These are phyloP conservation scores for Exidia glandulosa DNA, from an alignment of 768 basidiomycete genomes.

Conservation along the genomic window DNA sequence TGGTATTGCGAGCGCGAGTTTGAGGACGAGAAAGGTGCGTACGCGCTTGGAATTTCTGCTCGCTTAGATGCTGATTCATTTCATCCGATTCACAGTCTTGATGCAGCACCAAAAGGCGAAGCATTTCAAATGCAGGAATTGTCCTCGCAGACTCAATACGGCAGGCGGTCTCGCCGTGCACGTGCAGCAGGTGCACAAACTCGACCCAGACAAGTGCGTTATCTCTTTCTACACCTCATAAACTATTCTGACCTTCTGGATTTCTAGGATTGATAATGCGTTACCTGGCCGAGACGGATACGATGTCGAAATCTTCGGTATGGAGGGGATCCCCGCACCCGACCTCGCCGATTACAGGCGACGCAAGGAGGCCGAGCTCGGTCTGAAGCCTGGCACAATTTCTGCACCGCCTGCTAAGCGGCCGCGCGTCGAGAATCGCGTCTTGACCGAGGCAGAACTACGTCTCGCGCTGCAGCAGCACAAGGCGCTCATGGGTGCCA, in stretches of 20 bases:
- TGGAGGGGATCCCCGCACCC: constrained; percentile 94
- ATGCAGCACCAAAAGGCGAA: constrained; percentile 99
- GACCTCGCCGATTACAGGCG: constrained; percentile 95
- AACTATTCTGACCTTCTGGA: too few species aligned
- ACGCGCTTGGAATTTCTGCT: not conserved
- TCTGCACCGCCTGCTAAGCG: constrained; percentile 65
- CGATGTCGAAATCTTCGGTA: constrained; percentile 98
- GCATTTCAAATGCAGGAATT: constrained; percentile 96
- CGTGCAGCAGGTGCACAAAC: constrained; percentile 97
- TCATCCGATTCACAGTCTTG: constrained; percentile 47
- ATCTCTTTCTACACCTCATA: not conserved
- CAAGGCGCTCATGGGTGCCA: constrained; percentile 76
- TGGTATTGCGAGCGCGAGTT: constrained; percentile 99
- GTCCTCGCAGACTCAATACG: constrained; percentile 89
- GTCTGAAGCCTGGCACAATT: constrained; percentile 70
- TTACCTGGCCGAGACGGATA: constrained; percentile 94
- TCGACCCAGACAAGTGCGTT: constrained; percentile 84
- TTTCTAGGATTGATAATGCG: constrained; percentile 90
- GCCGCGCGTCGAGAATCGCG: constrained; percentile 66
- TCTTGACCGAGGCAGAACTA: constrained; percentile 74
- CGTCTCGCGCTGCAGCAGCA: constrained; percentile 80
- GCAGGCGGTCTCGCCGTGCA: constrained; percentile 97
- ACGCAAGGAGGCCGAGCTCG: constrained; percentile 88
- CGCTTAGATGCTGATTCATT: not conserved
- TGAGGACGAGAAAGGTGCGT: constrained; percentile 93